Base-by-base conservation (phyloP, 2,329 filamentous ascomycete species). In the Ophiocordyceps unilateralis region DNA sequence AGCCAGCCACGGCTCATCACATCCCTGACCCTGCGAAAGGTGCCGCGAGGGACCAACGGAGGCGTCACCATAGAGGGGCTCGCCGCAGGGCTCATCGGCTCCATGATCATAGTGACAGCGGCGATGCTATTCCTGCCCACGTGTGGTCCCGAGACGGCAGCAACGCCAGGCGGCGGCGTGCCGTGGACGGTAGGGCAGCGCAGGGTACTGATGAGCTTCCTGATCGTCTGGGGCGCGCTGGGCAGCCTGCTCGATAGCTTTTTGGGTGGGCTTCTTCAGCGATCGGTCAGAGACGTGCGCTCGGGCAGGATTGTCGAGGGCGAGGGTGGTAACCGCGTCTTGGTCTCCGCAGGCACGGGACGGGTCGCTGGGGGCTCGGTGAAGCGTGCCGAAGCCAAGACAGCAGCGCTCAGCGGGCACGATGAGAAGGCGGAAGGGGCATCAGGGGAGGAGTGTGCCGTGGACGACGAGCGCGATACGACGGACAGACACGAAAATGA, bases 1-100 rank as follows among this genome's bases (percentile, higher is more conserved):
- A 72, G 72, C 21, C 66, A 75, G 39, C 91, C 91, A 9, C 78
- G 88, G 30, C 74, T 98, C 32, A 89, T 98, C 56, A 95, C 86
- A 4, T 88, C 83, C 14, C 76, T 72, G 15, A 77, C 64, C 5
- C 70, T 91, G 54, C 79, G 83, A 46, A 72, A 76, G 49, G 91
- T 96, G 0, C 88, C 91, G 0, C 81, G 76, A 1, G 91, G 91
- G 41, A 96, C 91, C 37, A 98, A 98, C 56, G 91, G 91, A 26
- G 91, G 89, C 15, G 84, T 98, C 9, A 93, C 86, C 0, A 51
- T 77, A 0, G 66, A 75, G 39, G 91, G 91, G 0, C 65, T 94
- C 0, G 63, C 68, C 0, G 84, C 86, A 2, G 88, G 87, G 1
- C 58, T 83, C 19, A 57, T 83, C 1, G 88, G 88, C 3, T 80